Percentiles rank a stretch among this genome's conserved stretches.
Conservation (phyloP, 441 rosid genomes). For the Pelargonium cotyledonis region DNA sequence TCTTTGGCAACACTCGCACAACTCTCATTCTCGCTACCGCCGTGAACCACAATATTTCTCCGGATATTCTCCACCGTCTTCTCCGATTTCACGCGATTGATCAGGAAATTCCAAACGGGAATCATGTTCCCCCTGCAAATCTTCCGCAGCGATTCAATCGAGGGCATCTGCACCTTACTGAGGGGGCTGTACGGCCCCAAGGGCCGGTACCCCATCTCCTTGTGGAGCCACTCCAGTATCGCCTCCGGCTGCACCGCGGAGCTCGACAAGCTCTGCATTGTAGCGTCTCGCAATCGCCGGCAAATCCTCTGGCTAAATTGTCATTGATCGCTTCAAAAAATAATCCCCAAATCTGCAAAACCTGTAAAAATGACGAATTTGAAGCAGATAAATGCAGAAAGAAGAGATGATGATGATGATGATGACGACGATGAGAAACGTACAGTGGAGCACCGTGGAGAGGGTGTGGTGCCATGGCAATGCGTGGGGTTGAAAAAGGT, state of each 20-base stretch:
- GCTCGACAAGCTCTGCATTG: conserved; percentile 50
- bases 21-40: conserved; percentile 31
- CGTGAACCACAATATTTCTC: conserved; percentile 73
- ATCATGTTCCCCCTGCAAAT: conserved; percentile 86
- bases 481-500: neutral
- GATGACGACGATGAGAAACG: neutral
- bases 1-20: conserved; percentile 37
- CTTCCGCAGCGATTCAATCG: conserved; percentile 58
- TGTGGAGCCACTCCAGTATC: conserved; percentile 76
- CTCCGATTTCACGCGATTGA: conserved; percentile 76
- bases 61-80: conserved; percentile 68
- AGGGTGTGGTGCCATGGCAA: neutral
- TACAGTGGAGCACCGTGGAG: neutral
- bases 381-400: neutral
- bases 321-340: neutral
- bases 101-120: conserved; percentile 59
- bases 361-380: neutral
- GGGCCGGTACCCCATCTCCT: conserved; percentile 82
- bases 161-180: conserved; percentile 53
- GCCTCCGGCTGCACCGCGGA: conserved; percentile 60
- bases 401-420: neutral
- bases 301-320: neutral
- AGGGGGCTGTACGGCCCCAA: conserved; percentile 61
- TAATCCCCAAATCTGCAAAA: conserved; percentile 1
- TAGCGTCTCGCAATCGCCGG: neutral